Evolutionary conservation across 805 yeast species (phyloP).

Genomic region (Gaillardinia entomophila): DNA sequence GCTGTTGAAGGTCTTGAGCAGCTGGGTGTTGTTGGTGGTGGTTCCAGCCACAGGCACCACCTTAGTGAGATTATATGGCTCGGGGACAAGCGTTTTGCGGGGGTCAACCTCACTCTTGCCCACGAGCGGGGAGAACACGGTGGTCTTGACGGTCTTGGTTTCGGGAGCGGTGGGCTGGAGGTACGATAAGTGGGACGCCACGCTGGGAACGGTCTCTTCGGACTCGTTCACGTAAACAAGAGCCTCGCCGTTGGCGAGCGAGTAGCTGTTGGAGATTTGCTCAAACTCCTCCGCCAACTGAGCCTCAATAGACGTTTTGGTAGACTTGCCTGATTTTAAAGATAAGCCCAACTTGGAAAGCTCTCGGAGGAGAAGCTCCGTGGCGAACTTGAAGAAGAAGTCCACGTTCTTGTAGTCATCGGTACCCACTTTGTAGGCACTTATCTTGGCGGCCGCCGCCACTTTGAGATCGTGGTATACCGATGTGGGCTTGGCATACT

Average conservation of each 20-base stretch:
- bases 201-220: conserved; percentile 21
- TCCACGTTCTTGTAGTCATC: conserved; percentile 49
- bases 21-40: conserved; percentile 10
- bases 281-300: conserved; percentile 53
- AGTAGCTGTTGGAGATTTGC: conserved; percentile 49
- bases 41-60: conserved; percentile 45
- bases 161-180: conserved; percentile 23
- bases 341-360: conserved; percentile 38
- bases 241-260: conserved; percentile 58
- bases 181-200: conserved; percentile 15
- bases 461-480: conserved; percentile 65
- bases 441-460: conserved; percentile 44
- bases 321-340: conserved; percentile 9
- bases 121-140: conserved; percentile 72
- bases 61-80: conserved; percentile 60
- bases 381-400: conserved; percentile 54
- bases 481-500: conserved; percentile 44
- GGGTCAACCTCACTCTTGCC: conserved; percentile 71
- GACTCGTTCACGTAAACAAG: conserved; percentile 26
- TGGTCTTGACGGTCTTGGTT: conserved; percentile 57
- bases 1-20: conserved; percentile 24
- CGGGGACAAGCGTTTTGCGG: conserved; percentile 62
- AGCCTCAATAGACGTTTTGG: conserved; percentile 22
- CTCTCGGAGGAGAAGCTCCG: conserved; percentile 62
- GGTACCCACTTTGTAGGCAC: conserved; percentile 44